Evolutionary conservation across 2,329 filamentous ascomycete species (phyloP), one percentile per base, ranked within the genome.

Genomic region (Neopestalotiopsis sp.): DNA sequence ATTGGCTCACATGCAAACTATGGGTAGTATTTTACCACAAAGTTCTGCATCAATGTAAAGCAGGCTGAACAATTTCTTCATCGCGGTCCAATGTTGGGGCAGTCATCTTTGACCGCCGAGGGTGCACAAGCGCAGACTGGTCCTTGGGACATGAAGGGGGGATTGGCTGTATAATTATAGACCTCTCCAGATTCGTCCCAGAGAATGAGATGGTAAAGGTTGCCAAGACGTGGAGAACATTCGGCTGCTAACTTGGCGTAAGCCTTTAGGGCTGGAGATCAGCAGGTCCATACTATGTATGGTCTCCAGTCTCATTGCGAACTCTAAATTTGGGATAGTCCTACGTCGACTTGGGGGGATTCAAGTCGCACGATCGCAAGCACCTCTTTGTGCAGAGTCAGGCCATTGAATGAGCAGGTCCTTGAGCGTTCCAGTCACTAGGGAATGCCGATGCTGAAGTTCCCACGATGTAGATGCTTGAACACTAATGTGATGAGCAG

Each of bases 161-260:
- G 57, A 34, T 34, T 59, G 57, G 28, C 30, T 59, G 57, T 59
- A n/a, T 59, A 59, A 59, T 59, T 30, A 59, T 30, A 59, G 57
- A 59, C 24, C 24, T n/a, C 17, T 7, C 45, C 14, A 52, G 45
- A 52, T 52, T 52, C 7, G n/a, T 24, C 14, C n/a, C 45, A 52
- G n/a, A 52, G 45, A 52, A 52, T 52, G 45, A 52, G 45, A 52
- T 52, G 45, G 45, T 20, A 52, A 24, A 20, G 17, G 17, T n/a
- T 24, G 45, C 45, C 45, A 52, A 52, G 45, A 52, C 45, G 45
- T 24, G 45, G 45, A 24, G 17, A 52, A 20, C 45, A 24, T 52
- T 52, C 45, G 45, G n/a, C 45, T 59, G 57, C 24, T 14, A 10
- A 59, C 13, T 30, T 34, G 24, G 24, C 13, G 57, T 59, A 59